Evolutionary conservation across 2,329 filamentous ascomycete species (phyloP), one percentile per base, ranked within the genome.

Genomic region (Ophiostoma ulmi): DNA sequence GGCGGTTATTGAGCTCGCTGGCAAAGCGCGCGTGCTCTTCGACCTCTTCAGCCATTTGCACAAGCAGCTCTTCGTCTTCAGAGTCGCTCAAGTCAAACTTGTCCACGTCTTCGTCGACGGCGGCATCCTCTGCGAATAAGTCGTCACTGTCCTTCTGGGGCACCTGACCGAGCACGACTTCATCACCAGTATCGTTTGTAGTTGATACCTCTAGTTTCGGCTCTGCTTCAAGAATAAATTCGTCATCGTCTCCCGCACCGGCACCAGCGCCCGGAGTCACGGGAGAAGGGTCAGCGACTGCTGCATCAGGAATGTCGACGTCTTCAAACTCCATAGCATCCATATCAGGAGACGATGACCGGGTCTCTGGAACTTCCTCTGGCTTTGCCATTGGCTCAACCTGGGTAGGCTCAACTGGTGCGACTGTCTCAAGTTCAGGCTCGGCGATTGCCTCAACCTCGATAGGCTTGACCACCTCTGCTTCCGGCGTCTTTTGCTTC

Each of bases 11-110:
- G 13, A 99, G 84, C 66, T 91, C 89, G 74, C 91, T 94, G 1
- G 94, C 93, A 77, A 99, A 99, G 6, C 94, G 89, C 4, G 92
- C 93, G 77, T 99, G 94, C 76, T 97, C 95, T 80, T 97, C 92
- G 1, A 91, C 92, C 83, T 99, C 96, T 36, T 90, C 88, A 0
- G 93, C 94, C 75, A 99, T 88, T 75, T 94, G 93, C 7, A 87
- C 88, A 70, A 98, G 86, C 7, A 99, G 84, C 75, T 97, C 93
- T 77, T 94, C 94, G 73, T 98, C 94, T 79, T 97, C 95, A 0
- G 93, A 91, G 74, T 98, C 94, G 44, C 91, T 95, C 75, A 90
- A 89, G 26, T 90, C 87, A 68, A 89, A 87, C 73, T 91, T 89
- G 22, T 94, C 73, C 52, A 68, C 36, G 3, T 5, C 72, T 70